Base-by-base conservation (phyloP, 805 yeast species). In the Saturnispora ahearnii region DNA sequence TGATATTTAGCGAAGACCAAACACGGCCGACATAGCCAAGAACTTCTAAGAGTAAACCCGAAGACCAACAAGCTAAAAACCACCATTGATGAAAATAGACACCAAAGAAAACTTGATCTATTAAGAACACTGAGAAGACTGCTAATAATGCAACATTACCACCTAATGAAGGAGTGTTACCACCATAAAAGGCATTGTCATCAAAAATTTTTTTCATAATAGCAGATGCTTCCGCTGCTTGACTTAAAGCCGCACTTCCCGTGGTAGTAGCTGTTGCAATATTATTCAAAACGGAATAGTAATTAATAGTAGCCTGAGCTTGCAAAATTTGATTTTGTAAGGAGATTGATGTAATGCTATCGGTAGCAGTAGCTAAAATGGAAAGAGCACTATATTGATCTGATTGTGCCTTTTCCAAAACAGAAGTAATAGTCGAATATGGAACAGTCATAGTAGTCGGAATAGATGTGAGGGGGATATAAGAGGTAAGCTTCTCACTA, bases 11-110 rank as follows among this genome's bases (percentile, higher is more conserved):
- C 18, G 73, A 71, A 2, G 82, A 71, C 49, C 75, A 55, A 2
- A 73, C 59, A 48, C 96, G 68, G 3, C 81, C 87, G 9, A 75
- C 62, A 60, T 83, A 88, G 1, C 96, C 95, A 1, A 77, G 67
- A 44, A 81, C 66, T 64, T 87, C 95, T 26, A 84, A 64, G 0
- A 71, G 72, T 15, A 74, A 62, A 1, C 88, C 87, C 51, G 73
- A 65, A 41, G 73, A 59, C 64, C 83, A 76, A 12, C 85, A 73
- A 1, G 68, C 58, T 7, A 81, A 76, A 60, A 84, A 78, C 84
- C 90, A 87, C 73, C 77, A 73, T 54, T 83, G 85, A 38, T 68
- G 71, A 53, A 69, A 74, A 56, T 64, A 70, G 0, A 73, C 22
- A 2, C 78, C 79, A 4, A 75, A 58, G 2, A 54, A 57, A 2